Percentiles rank a stretch among this genome's conserved stretches.
These are phyloP conservation scores for Solanum peruvianum DNA, from an alignment of 257 asterid species.

Conservation along the genomic window DNA sequence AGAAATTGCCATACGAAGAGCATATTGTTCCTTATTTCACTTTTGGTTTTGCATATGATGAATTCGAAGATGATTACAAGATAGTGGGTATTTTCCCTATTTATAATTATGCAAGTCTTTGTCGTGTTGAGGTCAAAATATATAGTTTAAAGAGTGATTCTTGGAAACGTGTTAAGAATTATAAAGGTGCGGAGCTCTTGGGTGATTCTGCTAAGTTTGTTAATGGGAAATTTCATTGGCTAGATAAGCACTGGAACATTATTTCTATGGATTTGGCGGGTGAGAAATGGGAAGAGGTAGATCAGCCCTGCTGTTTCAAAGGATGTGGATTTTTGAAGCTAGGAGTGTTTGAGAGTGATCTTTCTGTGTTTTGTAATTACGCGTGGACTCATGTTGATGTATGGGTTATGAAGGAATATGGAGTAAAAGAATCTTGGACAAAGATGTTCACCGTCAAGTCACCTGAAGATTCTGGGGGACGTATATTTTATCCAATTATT, in stretches of 20 bases:
- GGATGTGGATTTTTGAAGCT: background rate
- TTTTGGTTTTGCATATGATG: constrained; percentile 25
- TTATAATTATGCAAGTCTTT: background rate
- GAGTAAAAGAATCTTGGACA: background rate
- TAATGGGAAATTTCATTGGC: background rate
- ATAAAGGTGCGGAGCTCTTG: background rate
- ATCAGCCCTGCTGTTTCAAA: background rate
- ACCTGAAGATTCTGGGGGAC: background rate
- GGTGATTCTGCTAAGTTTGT: background rate
- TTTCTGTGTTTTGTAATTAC: background rate
- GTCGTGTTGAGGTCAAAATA: background rate
- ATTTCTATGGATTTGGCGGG: background rate
- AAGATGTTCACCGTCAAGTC: background rate
- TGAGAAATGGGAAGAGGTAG: background rate
- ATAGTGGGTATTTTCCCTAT: background rate
- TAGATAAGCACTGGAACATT: background rate
- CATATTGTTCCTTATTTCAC: background rate
- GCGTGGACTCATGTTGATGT: background rate
- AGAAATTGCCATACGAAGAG: constrained; percentile 20
- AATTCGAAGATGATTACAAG: background rate
- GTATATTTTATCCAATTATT: background rate
- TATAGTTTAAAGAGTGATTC: background rate
- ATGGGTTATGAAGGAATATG: background rate
- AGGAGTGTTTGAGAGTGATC: background rate
- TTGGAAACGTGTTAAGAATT: background rate